These are phyloP conservation scores for Sugiyamaella smithiae DNA, from an alignment of 805 yeast genomes.

Conservation along the genomic window DNA sequence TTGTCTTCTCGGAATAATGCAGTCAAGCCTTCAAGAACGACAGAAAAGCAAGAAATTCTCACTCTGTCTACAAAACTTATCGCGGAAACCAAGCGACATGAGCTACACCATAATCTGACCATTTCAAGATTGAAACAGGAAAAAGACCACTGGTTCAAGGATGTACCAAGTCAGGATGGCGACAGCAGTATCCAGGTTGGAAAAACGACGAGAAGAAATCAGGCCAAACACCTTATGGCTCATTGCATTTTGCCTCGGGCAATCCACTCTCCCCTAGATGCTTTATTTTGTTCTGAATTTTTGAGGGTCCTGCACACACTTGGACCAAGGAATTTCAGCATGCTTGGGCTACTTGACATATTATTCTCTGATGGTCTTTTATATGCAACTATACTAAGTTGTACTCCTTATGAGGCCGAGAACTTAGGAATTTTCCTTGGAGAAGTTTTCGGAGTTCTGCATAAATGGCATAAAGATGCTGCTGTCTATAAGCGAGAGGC, in stretches of 20 bases:
- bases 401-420: conserved; percentile 76
- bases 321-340: conserved; percentile 39
- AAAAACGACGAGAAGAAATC: conserved; percentile 17
- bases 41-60: conserved; percentile 33
- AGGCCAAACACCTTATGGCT: conserved; percentile 46
- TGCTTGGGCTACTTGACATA: conserved; percentile 42
- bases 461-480: conserved; percentile 43
- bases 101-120: conserved; percentile 37
- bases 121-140: conserved; percentile 32
- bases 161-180: conserved; percentile 7
- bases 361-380: conserved; percentile 51
- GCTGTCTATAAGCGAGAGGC: conserved; percentile 34
- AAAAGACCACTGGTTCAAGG: conserved; percentile 31
- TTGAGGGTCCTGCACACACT: conserved; percentile 48
- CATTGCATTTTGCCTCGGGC: conserved; percentile 73
- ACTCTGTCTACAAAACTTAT: conserved; percentile 13
- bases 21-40: conserved; percentile 30
- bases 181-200: conserved; percentile 6
- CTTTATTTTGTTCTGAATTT: conserved; percentile 64
- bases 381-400: conserved; percentile 59
- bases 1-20: conserved; percentile 52
- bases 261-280: conserved; percentile 78
- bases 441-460: conserved; percentile 49
- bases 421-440: conserved; percentile 73
- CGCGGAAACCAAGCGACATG: conserved; percentile 47